Conservation (phyloP, 1,284 basidiomycete genomes). For the Rhodotorula sp. region DNA sequence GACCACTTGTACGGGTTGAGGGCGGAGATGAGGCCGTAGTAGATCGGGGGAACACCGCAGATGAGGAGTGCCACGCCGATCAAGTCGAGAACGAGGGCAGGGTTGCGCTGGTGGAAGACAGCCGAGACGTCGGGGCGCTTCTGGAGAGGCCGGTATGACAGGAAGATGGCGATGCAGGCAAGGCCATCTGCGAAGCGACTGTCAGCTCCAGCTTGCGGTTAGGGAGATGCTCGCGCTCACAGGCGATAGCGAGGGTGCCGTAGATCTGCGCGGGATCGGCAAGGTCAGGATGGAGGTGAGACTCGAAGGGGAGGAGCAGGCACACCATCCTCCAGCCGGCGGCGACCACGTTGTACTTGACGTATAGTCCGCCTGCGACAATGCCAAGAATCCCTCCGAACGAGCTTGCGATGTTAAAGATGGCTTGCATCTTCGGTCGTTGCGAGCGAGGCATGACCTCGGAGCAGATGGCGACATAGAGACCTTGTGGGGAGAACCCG, state of each 20-base stretch:
- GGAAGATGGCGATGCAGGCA: background rate
- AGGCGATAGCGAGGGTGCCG: background rate
- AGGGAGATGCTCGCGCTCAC: background rate
- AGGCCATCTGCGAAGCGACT: background rate
- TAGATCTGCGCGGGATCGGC: background rate
- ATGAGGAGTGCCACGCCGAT: background rate
- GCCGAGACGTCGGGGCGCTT: conserved; percentile 2
- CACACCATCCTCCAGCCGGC: background rate
- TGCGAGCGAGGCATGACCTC: background rate
- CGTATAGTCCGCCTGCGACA: background rate
- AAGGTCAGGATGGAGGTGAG: no score
- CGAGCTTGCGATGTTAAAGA: background rate
- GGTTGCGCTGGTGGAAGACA: conserved; percentile 2
- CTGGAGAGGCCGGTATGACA: background rate
- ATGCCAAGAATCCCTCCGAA: background rate
- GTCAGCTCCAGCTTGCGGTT: no score
- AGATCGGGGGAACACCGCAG: background rate
- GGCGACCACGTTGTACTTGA: background rate
- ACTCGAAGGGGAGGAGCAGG: no score
- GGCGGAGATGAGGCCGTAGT: background rate
- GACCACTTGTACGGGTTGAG: conserved; percentile 5
- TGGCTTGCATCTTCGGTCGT: background rate
- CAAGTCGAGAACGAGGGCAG: background rate
- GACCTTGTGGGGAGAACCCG: background rate
- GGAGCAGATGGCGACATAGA: background rate